Evolutionary conservation across 768 basidiomycete genomes (phyloP).

Genomic region (Hygrocybe coccinea): DNA sequence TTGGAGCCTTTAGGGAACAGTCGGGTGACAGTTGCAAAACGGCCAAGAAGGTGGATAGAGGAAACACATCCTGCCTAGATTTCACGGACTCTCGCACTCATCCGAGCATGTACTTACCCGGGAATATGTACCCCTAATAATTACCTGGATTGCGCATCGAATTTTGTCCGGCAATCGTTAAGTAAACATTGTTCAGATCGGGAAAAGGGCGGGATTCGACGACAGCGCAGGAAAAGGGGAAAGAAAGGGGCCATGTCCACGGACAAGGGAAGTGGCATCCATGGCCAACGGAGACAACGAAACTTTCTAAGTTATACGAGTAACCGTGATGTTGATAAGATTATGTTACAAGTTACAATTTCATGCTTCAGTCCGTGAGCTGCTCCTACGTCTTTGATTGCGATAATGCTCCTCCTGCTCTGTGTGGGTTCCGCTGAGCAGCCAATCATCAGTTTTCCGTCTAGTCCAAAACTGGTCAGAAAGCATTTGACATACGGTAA

Average conservation of each 20-base stretch:
- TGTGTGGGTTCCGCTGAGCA: conserved; percentile 51
- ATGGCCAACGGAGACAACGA: background rate
- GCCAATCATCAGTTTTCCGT: background rate
- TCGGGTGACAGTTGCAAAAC: conserved; percentile 51
- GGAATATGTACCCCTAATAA: background rate
- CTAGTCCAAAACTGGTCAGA: background rate
- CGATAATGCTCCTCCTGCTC: conserved; percentile 46
- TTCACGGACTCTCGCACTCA: too few relatives aligned
- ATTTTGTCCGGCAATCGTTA: too few relatives aligned
- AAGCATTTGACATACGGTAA: conserved; percentile 44
- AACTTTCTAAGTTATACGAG: background rate
- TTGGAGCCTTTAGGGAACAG: conserved; percentile 21
- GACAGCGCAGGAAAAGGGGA: background rate
- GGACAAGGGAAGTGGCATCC: background rate
- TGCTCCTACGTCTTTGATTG: background rate
- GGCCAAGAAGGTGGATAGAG: conserved; percentile 77
- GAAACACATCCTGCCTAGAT: conserved; percentile 47
- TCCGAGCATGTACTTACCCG: background rate
- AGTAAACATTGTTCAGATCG: too few relatives aligned
- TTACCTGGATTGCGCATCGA: background rate
- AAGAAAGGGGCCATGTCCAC: too few relatives aligned
- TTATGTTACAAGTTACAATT: background rate
- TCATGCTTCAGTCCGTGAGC: background rate
- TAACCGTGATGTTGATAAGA: background rate
- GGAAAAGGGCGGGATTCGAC: conserved; percentile 8